Conservation (phyloP, 805 yeast species). For the Aciculoconidium aculeatum region DNA sequence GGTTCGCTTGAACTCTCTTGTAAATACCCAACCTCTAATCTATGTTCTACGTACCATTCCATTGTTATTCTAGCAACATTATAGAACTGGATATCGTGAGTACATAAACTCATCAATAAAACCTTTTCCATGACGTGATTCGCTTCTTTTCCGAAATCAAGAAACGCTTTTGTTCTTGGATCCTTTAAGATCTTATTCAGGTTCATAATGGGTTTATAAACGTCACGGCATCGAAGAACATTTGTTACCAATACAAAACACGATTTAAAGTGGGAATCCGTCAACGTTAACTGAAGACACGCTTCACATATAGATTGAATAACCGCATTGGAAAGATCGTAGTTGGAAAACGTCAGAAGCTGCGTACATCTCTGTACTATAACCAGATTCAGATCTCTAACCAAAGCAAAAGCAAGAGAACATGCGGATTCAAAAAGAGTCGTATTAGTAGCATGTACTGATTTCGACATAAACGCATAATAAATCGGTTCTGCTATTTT, state of each 20-base stretch:
- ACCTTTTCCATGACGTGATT: conserved; percentile 31
- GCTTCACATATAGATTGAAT: conserved; percentile 31
- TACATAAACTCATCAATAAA: conserved; percentile 33
- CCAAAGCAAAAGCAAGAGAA: conserved; percentile 25
- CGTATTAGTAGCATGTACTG: conserved; percentile 10
- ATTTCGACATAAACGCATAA: conserved; percentile 17
- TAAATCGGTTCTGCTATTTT: conserved; percentile 23
- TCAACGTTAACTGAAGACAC: conserved; percentile 26
- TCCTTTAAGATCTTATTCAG: conserved; percentile 5
- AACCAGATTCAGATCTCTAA: conserved; percentile 12
- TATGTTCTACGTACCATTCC: conserved; percentile 13
- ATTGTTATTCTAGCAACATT: conserved; percentile 33
- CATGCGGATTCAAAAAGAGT: conserved; percentile 30
- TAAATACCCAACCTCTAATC: conserved; percentile 4
- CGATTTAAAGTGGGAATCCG: conserved; percentile 31
- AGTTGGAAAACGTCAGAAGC: conserved; percentile 23
- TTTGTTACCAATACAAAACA: conserved; percentile 30
- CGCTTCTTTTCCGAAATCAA: conserved; percentile 15
- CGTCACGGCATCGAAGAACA: conserved; percentile 24
- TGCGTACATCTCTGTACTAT: conserved; percentile 15
- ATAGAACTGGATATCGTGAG: conserved; percentile 40
- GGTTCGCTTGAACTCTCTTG: conserved; percentile 18
- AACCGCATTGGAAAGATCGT: conserved; percentile 23
- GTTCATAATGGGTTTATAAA: conserved; percentile 8
- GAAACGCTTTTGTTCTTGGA: conserved; percentile 5